Base-by-base conservation (phyloP, 169 alveolate species). In the Eimeria tenella region DNA sequence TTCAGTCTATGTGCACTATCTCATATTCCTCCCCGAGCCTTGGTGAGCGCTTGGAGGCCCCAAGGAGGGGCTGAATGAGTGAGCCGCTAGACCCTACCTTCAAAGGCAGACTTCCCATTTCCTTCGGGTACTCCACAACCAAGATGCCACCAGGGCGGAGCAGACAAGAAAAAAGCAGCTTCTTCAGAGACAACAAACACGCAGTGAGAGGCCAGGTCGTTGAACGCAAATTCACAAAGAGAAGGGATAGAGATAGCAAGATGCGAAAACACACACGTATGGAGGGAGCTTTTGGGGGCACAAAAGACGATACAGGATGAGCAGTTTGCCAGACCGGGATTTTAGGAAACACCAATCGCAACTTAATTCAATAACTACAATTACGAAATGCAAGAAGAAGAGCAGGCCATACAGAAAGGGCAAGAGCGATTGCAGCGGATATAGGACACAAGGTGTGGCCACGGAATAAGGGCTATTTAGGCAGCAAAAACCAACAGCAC, bases 121-220 rank as follows among this genome's bases (percentile, higher is more conserved):
- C 94, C 58, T 55, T 88, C 2, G 94, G 94, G 25, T 73, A 88
- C 52, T 88, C 94, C 4, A 88, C 63, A 1, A 73, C 94, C 53
- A 88, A n/a, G 2, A 88, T 23, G 8, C 87, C 86, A 50, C 63
- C 23, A 73, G 25, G 62, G 21, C 71, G 73, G 68, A 88, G 88
- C 68, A 88, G 65, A 19, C 79, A 77, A 55, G 79, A 25, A 15
- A 75, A 15, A 5, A 88, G 79, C 56, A 88, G 63, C 88, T 88
- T 56, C 86, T 65, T 55, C 52, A 25, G 58, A 53, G 62, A 6
- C 19, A 53, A 50, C 13, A 21, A 8, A 58, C 68, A 58, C 68
- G 19, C 42, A 31, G 42, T 31, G 42, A 31, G 2, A 31, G 42
- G 42, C 4, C 42, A 31, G 42, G 42, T 31, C 42, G 42, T 31